Evolutionary conservation across 257 asterid genomes (phyloP).

Genomic region (Solanum pinnatisectum): DNA sequence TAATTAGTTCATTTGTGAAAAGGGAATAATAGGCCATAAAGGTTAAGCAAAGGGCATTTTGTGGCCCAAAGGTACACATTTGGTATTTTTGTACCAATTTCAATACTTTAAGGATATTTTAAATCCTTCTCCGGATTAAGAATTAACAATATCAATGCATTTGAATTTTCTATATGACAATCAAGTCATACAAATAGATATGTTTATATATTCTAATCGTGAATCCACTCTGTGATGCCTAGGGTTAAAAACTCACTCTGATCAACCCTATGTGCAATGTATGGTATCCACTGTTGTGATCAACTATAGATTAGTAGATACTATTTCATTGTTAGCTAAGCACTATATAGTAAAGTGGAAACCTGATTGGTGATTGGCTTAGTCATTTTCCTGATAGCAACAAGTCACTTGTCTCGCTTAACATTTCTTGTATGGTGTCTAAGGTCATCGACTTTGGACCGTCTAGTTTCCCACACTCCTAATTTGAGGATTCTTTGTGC

Average conservation of each 20-base stretch:
- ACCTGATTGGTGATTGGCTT: slow-evolving; percentile 38
- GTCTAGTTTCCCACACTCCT: too few relatives aligned
- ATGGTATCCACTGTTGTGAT: too few relatives aligned
- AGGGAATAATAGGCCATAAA: too few relatives aligned
- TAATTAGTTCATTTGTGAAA: too few relatives aligned
- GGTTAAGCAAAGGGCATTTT: too few relatives aligned
- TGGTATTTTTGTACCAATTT: too few relatives aligned
- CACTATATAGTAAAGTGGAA: slow-evolving; percentile 5
- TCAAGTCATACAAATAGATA: neutral
- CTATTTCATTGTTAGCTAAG: too few relatives aligned
- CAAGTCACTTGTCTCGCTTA: neutral
- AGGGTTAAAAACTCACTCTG: neutral
- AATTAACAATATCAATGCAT: too few relatives aligned
- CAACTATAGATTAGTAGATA: neutral
- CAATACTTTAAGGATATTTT: too few relatives aligned
- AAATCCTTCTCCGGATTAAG: too few relatives aligned
- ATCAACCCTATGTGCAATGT: neutral
- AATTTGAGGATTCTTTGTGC: slow-evolving; percentile 23
- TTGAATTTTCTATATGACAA: too few relatives aligned
- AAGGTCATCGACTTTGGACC: slow-evolving; percentile 34
- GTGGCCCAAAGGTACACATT: too few relatives aligned
- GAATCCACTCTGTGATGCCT: neutral
- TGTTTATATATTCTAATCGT: neutral
- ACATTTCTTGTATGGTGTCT: slow-evolving; percentile 22
- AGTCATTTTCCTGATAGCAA: slow-evolving; percentile 29